A percentile compares a stretch with the other conserved stretches of the same genome.
Evolutionary conservation across 2,329 filamentous ascomycete genomes (phyloP).

Genomic region (Beauveria sp.): DNA sequence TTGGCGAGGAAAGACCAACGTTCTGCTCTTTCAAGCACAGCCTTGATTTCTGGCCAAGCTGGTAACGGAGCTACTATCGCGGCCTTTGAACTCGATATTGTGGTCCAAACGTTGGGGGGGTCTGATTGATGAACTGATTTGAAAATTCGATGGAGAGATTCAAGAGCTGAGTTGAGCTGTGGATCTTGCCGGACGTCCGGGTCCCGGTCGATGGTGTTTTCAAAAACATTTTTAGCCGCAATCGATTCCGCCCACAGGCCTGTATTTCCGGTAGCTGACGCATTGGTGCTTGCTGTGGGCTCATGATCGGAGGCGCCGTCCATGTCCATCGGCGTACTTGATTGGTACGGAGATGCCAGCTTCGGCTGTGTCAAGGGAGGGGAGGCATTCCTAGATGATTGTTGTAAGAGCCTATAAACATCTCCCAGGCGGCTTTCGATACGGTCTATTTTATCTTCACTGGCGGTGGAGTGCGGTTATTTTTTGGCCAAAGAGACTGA

Average conservation of each 20-base stretch:
- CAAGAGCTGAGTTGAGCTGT: not conserved
- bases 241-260: not conserved
- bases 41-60: not conserved
- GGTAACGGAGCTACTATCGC: not conserved
- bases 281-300: not conserved
- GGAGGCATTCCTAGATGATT: not conserved
- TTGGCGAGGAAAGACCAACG: not conserved
- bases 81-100: not conserved
- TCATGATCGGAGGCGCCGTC: not conserved
- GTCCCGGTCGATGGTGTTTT: not conserved
- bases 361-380: not conserved
- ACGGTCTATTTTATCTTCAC: conserved; percentile 7
- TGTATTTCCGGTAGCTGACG: not conserved
- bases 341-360: not conserved
- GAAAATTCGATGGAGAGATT: not conserved
- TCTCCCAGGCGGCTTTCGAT: conserved; percentile 3
- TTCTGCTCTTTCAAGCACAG: not conserved
- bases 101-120: not conserved
- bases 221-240: not conserved
- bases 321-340: not conserved
- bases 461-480: not conserved
- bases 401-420: not conserved
- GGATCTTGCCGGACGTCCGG: not conserved
- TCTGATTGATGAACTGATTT: not conserved
- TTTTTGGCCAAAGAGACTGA: not conserved